phyloP scores from a whole-genome alignment of 2,329 filamentous ascomycete genomes.

The Ceratocystis harringtonii region DNA sequence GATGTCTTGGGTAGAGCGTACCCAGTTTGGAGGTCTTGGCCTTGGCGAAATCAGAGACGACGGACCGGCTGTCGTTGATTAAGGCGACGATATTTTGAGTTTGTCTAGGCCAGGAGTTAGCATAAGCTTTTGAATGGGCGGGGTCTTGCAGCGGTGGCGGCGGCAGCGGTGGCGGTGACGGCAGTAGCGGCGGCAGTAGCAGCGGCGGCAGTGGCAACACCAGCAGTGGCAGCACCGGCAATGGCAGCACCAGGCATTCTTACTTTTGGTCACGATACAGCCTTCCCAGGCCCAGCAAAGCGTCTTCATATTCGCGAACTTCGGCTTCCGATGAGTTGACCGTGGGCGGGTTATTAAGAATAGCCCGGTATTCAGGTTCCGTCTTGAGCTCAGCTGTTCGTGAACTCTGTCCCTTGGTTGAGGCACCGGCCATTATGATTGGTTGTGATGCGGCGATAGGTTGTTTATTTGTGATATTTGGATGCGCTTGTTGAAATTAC shows the following conservation, averaged over 20 bases:
- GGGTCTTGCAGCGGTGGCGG: neutral
- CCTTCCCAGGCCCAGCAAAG: constrained; percentile 77
- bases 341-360: constrained; percentile 71
- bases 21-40: constrained; percentile 97
- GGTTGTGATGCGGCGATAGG: neutral
- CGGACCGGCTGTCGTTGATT: constrained; percentile 76
- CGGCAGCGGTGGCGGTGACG: no score
- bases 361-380: constrained; percentile 75
- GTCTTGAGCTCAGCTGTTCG: constrained; percentile 39
- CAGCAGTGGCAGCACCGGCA: neutral
- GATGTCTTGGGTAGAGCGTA: constrained; percentile 32
- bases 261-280: constrained; percentile 79
- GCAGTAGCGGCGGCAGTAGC: neutral
- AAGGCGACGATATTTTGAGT: constrained; percentile 75
- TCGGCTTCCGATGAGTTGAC: constrained; percentile 63
- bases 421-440: constrained; percentile 51
- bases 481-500: neutral
- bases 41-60: constrained; percentile 92
- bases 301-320: constrained; percentile 79
- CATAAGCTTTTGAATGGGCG: neutral
- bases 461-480: no score
- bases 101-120: constrained; percentile 37
- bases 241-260: neutral
- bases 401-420: constrained; percentile 28
- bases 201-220: neutral